A percentile compares a stretch with the other conserved stretches of the same genome.
phyloP scores from a whole-genome alignment of 2,329 filamentous ascomycete genomes.

The Epichloe amarillans region DNA sequence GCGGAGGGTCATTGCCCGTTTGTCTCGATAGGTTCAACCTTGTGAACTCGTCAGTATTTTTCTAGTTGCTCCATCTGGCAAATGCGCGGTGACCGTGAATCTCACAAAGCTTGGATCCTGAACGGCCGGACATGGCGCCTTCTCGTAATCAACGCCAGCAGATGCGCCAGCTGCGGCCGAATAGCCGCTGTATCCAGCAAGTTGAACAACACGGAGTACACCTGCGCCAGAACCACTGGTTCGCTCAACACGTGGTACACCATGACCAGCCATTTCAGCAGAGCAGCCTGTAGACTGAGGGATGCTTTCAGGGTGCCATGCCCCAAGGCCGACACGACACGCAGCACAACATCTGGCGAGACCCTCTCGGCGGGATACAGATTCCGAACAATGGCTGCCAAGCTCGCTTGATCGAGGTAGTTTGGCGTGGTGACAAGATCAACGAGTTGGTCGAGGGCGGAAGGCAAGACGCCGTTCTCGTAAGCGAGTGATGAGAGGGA shows the following conservation, averaged over 20 bases:
- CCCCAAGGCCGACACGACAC: conserved; percentile 60
- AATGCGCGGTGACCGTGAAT: conserved; percentile 1
- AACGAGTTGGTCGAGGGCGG: conserved; percentile 48
- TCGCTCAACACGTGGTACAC: conserved; percentile 59
- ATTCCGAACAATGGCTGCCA: conserved; percentile 55
- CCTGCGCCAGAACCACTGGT: conserved; percentile 46
- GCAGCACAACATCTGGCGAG: conserved; percentile 45
- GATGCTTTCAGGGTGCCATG: conserved; percentile 65
- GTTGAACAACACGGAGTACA: conserved; percentile 69
- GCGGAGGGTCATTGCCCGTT: conserved; percentile 57
- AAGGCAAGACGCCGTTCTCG: conserved; percentile 50
- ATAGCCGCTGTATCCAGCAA: conserved; percentile 69
- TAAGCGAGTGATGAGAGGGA: conserved; percentile 50
- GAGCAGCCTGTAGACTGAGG: conserved; percentile 52
- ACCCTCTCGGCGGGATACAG: conserved; percentile 61
- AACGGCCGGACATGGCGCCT: conserved; percentile 75
- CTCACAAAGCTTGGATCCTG: conserved; percentile 63
- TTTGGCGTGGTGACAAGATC: conserved; percentile 53
- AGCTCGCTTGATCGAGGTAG: conserved; percentile 62
- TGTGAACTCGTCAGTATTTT: conserved; percentile 15
- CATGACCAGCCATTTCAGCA: conserved; percentile 69
- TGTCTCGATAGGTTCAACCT: conserved; percentile 46
- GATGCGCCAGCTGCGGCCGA: conserved; percentile 55
- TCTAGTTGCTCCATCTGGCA: not conserved
- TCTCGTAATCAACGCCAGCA: conserved; percentile 66